Evolutionary conservation across 1,284 basidiomycete species (phyloP), one percentile per base, ranked within the genome.

Genomic region (Spongispora temasekensis): DNA sequence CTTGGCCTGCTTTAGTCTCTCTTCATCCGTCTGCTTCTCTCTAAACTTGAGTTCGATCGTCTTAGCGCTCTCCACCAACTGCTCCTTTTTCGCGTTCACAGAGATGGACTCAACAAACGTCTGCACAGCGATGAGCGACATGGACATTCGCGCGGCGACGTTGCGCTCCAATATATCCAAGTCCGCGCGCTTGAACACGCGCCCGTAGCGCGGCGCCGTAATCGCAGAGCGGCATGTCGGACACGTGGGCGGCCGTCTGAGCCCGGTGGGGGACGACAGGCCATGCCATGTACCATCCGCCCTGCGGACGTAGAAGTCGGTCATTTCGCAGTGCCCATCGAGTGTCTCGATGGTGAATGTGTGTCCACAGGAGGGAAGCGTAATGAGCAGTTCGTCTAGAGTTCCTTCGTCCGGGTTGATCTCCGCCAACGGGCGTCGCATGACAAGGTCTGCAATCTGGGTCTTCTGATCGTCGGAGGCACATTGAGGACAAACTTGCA

Each of bases 341-440:
- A 92, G 77, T 0, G 87, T 87, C 68, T 89, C 88, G 6, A 90
- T 83, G 0, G 90, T 90, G 71, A 91, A 91, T 1, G 82, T 73
- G 67, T 92, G 90, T 0, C 81, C 66, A 65, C 90, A 92, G 19
- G 75, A 76, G 0, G 79, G 77, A 25, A 90, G 76, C 0, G 85
- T 89, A 65, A 92, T 87, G 25, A 88, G 68, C 6, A 84, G 73
- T 48, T 86, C 81, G 63, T 84, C 81, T 51, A 84, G 57, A 2
- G 76, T 74, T 4, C 73, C 78, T 9, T 68, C 62, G n/a, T 78
- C 75, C 1, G 75, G 70, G 8, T 81, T 72, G 23, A 89, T 68
- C 0, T 90, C 87, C 3, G 64, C 74, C 8, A 91, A 68, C 0
- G 78, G 78, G 17, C 81, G 76, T 40, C 81, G 77, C 74, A 89